These are phyloP conservation scores for Saccharomyces hybrid DNA, from an alignment of 1,139 yeast species.

Conservation along the genomic window DNA sequence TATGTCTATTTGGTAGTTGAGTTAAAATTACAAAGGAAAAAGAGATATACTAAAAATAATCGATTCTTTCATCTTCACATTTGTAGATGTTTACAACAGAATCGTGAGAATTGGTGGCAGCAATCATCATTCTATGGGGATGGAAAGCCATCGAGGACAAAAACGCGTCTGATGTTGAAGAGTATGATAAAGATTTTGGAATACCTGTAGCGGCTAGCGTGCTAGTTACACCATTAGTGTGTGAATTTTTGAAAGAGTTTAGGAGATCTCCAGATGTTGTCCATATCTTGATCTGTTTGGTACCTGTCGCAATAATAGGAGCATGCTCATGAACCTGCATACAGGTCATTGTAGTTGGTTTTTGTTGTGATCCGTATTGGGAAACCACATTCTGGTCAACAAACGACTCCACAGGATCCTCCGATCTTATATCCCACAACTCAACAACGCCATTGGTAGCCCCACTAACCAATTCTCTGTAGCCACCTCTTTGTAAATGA, in stretches of 20 bases:
- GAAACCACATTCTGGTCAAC: slow-evolving; percentile 41
- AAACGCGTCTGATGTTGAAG: slow-evolving; percentile 35
- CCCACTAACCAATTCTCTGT: slow-evolving; percentile 80
- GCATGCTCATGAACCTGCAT: slow-evolving; percentile 93
- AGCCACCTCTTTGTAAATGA: slow-evolving; percentile 96
- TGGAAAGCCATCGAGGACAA: slow-evolving; percentile 69
- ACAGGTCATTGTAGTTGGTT: slow-evolving; percentile 46
- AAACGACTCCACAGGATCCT: slow-evolving; percentile 64
- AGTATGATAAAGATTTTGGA: slow-evolving; percentile 14
- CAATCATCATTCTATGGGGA: slow-evolving; percentile 92
- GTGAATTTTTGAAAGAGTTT: slow-evolving; percentile 48
- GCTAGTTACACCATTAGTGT: slow-evolving; percentile 27
- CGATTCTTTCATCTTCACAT: slow-evolving; percentile 35
- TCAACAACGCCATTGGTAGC: slow-evolving; percentile 76
- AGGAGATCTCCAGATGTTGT: slow-evolving; percentile 75
- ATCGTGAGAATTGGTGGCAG: slow-evolving; percentile 77
- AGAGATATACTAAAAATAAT: background rate
- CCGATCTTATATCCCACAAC: slow-evolving; percentile 80
- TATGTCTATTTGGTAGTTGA: background rate
- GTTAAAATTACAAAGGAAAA: background rate
- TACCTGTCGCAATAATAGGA: slow-evolving; percentile 82
- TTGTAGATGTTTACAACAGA: slow-evolving; percentile 61
- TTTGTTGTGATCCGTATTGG: slow-evolving; percentile 15
- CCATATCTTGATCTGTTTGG: slow-evolving; percentile 75
- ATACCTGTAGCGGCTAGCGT: slow-evolving; percentile 30